phyloP scores from a whole-genome alignment of 805 yeast genomes.

The Wickerhamomyces rabaulensis region DNA sequence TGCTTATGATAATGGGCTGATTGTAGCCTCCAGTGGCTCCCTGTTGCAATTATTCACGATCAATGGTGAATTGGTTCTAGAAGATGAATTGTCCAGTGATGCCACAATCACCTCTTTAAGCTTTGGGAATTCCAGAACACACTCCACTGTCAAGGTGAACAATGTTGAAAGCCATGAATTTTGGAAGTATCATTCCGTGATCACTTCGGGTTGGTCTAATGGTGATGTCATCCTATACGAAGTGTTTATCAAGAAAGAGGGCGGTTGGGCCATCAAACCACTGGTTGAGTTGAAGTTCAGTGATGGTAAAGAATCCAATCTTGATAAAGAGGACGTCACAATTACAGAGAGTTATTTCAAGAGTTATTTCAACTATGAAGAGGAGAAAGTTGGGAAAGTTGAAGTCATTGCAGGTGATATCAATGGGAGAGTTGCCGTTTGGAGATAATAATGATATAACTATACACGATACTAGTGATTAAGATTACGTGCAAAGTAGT shows the following conservation, averaged over 20 bases:
- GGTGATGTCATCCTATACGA: slow-evolving; percentile 28
- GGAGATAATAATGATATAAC: slow-evolving; percentile 28
- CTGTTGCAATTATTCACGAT: slow-evolving; percentile 39
- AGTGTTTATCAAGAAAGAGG: slow-evolving; percentile 18
- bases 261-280: slow-evolving; percentile 21
- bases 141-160: slow-evolving; percentile 19
- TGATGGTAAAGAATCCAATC: slow-evolving; percentile 10
- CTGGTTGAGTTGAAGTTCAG: slow-evolving; percentile 21
- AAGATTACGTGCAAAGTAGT: background rate
- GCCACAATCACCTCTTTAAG: slow-evolving; percentile 21
- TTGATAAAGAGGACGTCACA: slow-evolving; percentile 21
- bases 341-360: slow-evolving; percentile 30
- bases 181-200: slow-evolving; percentile 32
- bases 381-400: slow-evolving; percentile 32
- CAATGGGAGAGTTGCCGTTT: slow-evolving; percentile 44
- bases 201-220: slow-evolving; percentile 32
- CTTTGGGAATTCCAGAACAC: slow-evolving; percentile 25
- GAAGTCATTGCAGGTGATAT: slow-evolving; percentile 51
- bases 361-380: slow-evolving; percentile 28
- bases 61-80: slow-evolving; percentile 44
- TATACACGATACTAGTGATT: background rate
- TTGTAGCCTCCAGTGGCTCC: slow-evolving; percentile 31
- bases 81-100: slow-evolving; percentile 15
- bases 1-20: slow-evolving; percentile 50
- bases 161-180: slow-evolving; percentile 30